Percentiles rank a stretch among this genome's conserved stretches.
Conservation (phyloP, 2,329 filamentous ascomycete genomes). For the Exophiala lecanii-corni region DNA sequence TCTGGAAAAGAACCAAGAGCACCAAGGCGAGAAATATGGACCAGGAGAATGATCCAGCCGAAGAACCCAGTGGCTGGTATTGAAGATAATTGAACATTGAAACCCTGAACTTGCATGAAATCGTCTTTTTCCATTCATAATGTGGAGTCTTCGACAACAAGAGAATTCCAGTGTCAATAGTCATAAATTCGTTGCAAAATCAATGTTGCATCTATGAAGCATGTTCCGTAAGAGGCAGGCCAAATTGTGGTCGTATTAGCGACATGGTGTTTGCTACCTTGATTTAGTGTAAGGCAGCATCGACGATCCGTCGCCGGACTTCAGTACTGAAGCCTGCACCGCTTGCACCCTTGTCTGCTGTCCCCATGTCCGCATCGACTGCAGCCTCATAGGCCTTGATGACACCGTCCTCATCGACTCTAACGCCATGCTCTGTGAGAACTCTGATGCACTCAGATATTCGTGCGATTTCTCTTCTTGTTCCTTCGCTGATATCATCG, state of each 20-base stretch:
- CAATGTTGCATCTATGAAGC: background rate
- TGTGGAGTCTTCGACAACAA: background rate
- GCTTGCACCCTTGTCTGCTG: constrained; percentile 30
- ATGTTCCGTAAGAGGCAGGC: background rate
- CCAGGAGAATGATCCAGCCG: background rate
- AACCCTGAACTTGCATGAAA: background rate
- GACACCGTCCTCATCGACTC: constrained; percentile 87
- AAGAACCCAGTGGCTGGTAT: constrained; percentile 19
- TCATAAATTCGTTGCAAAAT: background rate
- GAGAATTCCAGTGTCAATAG: no score
- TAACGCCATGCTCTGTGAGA: constrained; percentile 73
- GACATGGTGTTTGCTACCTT: background rate
- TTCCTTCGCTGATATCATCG: constrained; percentile 70
- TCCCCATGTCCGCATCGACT: constrained; percentile 58
- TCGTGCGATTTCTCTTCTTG: constrained; percentile 81
- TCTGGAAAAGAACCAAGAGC: constrained; percentile 2
- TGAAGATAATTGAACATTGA: background rate
- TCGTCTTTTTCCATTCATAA: background rate
- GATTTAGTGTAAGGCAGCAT: constrained; percentile 22
- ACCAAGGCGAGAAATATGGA: constrained; percentile 1
- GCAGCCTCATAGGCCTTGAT: constrained; percentile 76
- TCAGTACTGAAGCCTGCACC: constrained; percentile 18
- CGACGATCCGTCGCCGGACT: constrained; percentile 22
- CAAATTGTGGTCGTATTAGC: background rate
- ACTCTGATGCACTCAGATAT: constrained; percentile 76